A percentile compares a stretch with the other conserved stretches of the same genome.
Conservation (phyloP, 1,284 basidiomycete genomes). For the Tremellales sp. region DNA sequence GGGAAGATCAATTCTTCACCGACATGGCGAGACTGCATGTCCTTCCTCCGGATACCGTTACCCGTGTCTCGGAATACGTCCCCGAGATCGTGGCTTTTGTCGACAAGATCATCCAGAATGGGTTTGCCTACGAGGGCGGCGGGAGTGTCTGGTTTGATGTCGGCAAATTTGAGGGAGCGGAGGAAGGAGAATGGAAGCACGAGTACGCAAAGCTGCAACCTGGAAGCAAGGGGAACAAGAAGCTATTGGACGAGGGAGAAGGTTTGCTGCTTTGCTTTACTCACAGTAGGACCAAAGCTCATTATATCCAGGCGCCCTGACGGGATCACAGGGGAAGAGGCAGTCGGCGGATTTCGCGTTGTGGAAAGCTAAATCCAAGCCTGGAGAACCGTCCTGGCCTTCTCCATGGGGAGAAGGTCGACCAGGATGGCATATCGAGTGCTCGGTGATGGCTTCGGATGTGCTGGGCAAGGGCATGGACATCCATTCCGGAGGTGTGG, state of each 20-base stretch:
- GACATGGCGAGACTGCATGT: conserved; percentile 89
- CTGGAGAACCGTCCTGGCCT: conserved; percentile 96
- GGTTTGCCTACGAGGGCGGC: conserved; percentile 83
- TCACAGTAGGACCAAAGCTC: conserved; percentile 7
- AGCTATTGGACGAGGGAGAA: conserved; percentile 89
- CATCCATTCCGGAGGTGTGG: conserved; percentile 95
- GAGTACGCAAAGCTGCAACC: conserved; percentile 94
- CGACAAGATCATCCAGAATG: conserved; percentile 78
- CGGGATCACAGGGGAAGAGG: conserved; percentile 59
- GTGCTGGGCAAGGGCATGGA: conserved; percentile 92
- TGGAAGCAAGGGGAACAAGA: conserved; percentile 89
- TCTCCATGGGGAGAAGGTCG: conserved; percentile 96
- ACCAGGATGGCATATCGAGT: conserved; percentile 99
- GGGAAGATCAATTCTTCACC: conserved; percentile 86
- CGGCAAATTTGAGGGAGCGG: conserved; percentile 70
- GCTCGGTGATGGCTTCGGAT: conserved; percentile 96
- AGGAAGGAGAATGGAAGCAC: conserved; percentile 56
- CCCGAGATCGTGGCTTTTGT: conserved; percentile 92
- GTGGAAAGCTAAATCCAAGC: conserved; percentile 90
- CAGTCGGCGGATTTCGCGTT: conserved; percentile 81
- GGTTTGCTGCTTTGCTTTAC: conserved; percentile 52
- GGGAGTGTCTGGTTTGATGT: conserved; percentile 97
- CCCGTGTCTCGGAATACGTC: conserved; percentile 95
- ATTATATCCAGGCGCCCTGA: conserved; percentile 58
- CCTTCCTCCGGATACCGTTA: conserved; percentile 82